Evolutionary conservation across 2,329 filamentous ascomycete genomes (phyloP).

Genomic region (Escovopsis sp.): DNA sequence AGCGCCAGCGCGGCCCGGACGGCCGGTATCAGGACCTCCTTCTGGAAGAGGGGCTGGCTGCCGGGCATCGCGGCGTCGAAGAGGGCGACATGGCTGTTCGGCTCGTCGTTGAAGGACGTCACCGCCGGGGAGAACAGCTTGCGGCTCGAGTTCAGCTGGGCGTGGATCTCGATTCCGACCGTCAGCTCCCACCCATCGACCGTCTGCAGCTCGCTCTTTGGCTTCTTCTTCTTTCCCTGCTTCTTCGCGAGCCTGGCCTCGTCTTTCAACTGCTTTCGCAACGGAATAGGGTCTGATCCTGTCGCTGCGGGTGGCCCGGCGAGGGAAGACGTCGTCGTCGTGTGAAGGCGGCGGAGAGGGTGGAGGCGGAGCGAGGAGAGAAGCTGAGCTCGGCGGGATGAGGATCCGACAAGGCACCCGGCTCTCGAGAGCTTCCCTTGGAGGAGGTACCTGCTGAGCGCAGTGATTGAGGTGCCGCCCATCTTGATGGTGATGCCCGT

Average conservation of each 20-base stretch:
- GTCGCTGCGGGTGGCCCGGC: slow-evolving; percentile 10
- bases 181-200: slow-evolving; percentile 76
- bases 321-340: slow-evolving; percentile 8
- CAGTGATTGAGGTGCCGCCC: slow-evolving; percentile 27
- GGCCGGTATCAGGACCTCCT: slow-evolving; percentile 72
- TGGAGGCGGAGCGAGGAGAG: slow-evolving; percentile 5
- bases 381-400: slow-evolving; percentile 7
- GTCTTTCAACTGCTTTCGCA: slow-evolving; percentile 61
- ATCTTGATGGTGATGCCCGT: slow-evolving; percentile 16
- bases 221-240: slow-evolving; percentile 32
- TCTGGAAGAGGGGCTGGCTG: slow-evolving; percentile 75
- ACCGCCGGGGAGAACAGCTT: slow-evolving; percentile 77
- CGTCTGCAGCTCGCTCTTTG: slow-evolving; percentile 32
- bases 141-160: slow-evolving; percentile 73
- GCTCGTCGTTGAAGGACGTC: slow-evolving; percentile 49
- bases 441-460: slow-evolving; percentile 35
- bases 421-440: slow-evolving; percentile 26
- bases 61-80: slow-evolving; percentile 88
- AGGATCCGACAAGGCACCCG: slow-evolving; percentile 24
- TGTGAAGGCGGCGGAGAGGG: slow-evolving; percentile 18
- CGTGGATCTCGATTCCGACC: slow-evolving; percentile 93
- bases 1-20: slow-evolving; percentile 76
- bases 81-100: slow-evolving; percentile 75
- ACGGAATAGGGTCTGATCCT: slow-evolving; percentile 26
- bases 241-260: slow-evolving; percentile 58